A percentile compares a stretch with the other conserved stretches of the same genome.
These are phyloP conservation scores for Moniliophthora roreri DNA, from an alignment of 1,284 basidiomycete genomes.

Conservation along the genomic window DNA sequence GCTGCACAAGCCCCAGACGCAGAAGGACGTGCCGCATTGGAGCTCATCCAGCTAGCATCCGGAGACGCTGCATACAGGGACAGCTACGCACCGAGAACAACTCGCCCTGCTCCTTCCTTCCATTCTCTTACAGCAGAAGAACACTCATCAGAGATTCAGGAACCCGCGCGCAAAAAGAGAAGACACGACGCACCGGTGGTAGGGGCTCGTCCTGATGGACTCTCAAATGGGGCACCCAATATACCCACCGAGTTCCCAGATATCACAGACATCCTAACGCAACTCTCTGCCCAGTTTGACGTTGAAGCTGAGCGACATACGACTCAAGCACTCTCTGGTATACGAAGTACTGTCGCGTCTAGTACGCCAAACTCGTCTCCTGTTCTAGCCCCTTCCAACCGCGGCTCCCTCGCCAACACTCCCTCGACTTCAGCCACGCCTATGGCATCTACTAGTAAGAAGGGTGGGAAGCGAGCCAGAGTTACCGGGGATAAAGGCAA, in stretches of 20 bases:
- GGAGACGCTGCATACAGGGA: conserved; percentile 39
- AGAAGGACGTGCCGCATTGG: conserved; percentile 27
- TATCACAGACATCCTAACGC: conserved; percentile 72
- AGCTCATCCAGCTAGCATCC: conserved; percentile 35
- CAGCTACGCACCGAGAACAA: conserved; percentile 50
- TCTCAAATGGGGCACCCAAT: conserved; percentile 22
- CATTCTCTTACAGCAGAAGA: conserved; percentile 68
- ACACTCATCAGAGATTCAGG: conserved; percentile 29
- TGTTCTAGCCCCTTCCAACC: conserved; percentile 33
- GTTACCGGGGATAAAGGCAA: conserved; percentile 33
- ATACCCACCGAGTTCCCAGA: conserved; percentile 49
- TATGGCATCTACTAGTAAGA: conserved; percentile 31
- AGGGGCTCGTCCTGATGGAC: conserved; percentile 3
- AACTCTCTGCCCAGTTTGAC: conserved; percentile 68
- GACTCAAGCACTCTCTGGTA: conserved; percentile 44
- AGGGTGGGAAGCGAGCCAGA: conserved; percentile 36
- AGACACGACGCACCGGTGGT: conserved; percentile 19
- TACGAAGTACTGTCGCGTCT: conserved; percentile 31
- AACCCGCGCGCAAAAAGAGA: conserved; percentile 29
- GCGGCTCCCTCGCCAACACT: conserved; percentile 34
- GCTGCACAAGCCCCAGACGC: conserved; percentile 66
- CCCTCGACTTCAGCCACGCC: conserved; percentile 47
- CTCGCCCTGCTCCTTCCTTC: conserved; percentile 70
- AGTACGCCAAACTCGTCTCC: conserved; percentile 22
- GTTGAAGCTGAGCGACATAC: conserved; percentile 37